Conservation (phyloP, 768 basidiomycete genomes). For the Mycena epipterygia region DNA sequence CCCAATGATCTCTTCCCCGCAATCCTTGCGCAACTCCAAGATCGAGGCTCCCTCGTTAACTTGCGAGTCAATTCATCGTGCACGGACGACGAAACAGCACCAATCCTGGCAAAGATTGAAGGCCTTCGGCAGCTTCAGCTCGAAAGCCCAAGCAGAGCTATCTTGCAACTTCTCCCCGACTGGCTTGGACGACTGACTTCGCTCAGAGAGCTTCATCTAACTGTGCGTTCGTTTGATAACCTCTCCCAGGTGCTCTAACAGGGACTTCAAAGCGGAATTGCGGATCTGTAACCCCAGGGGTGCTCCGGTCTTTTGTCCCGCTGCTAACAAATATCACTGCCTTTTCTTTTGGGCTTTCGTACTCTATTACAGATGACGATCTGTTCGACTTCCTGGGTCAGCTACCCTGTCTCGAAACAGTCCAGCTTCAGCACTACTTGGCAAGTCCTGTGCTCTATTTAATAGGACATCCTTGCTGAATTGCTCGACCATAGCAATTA, state of each 20-base stretch:
- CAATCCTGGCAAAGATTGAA: slow-evolving; percentile 44
- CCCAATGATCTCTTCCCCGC: slow-evolving; percentile 51
- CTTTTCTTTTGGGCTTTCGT: slow-evolving; percentile 68
- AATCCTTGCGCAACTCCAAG: slow-evolving; percentile 40
- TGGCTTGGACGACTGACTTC: slow-evolving; percentile 25
- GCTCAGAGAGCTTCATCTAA: slow-evolving; percentile 54
- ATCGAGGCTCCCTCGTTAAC: slow-evolving; percentile 39
- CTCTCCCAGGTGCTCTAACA: background rate
- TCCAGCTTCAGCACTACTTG: slow-evolving; percentile 66
- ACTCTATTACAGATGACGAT: slow-evolving; percentile 68
- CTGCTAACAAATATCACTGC: slow-evolving; percentile 50
- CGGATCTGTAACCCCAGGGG: slow-evolving; percentile 74
- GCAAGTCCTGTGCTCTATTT: slow-evolving; percentile 45
- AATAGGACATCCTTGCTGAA: background rate
- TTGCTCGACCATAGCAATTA: slow-evolving; percentile 56
- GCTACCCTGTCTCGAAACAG: slow-evolving; percentile 52
- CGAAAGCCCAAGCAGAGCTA: slow-evolving; percentile 53
- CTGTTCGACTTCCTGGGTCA: slow-evolving; percentile 62
- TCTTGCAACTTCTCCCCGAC: slow-evolving; percentile 57
- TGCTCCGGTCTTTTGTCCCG: slow-evolving; percentile 61
- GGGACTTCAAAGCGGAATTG: slow-evolving; percentile 62
- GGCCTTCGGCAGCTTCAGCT: slow-evolving; percentile 50
- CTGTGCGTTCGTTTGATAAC: slow-evolving; percentile 46
- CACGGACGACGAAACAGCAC: slow-evolving; percentile 46
- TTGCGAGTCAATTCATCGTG: slow-evolving; percentile 55